These are phyloP conservation scores for Aspergillus sp. DNA, from an alignment of 2,329 filamentous ascomycete genomes.

Conservation along the genomic window DNA sequence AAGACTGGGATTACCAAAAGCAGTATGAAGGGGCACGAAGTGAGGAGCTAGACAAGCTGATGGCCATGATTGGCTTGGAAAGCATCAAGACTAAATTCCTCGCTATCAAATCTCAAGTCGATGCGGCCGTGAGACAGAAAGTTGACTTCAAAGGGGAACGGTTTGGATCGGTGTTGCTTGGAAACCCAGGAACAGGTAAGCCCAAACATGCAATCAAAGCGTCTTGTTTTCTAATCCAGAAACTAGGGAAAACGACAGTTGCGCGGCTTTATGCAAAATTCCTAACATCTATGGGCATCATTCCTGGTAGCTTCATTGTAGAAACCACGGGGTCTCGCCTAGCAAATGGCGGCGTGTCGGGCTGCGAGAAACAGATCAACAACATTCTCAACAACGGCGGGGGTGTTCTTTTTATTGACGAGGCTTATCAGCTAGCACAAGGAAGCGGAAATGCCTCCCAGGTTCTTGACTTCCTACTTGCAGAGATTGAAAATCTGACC, in stretches of 20 bases:
- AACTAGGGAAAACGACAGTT: conserved; percentile 69
- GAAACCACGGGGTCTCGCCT: conserved; percentile 70
- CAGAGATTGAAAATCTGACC: conserved; percentile 69
- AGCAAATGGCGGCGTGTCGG: conserved; percentile 60
- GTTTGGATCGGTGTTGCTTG: conserved; percentile 63
- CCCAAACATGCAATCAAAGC: conserved; percentile 57
- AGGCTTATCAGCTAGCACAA: conserved; percentile 71
- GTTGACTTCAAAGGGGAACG: conserved; percentile 58
- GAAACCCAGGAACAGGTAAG: conserved; percentile 72
- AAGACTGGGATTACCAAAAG: conserved; percentile 66
- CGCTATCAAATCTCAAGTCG: conserved; percentile 61
- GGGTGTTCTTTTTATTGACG: conserved; percentile 74
- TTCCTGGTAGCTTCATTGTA: conserved; percentile 61
- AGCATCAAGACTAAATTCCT: conserved; percentile 66
- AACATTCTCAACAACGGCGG: conserved; percentile 59
- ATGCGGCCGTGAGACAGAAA: conserved; percentile 59
- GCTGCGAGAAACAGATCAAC: conserved; percentile 58
- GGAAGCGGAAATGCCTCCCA: conserved; percentile 57
- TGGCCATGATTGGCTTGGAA: conserved; percentile 71
- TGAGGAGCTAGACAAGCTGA: conserved; percentile 60
- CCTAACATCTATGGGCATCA: conserved; percentile 59
- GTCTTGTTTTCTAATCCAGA: neutral
- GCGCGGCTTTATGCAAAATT: conserved; percentile 69
- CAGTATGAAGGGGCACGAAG: conserved; percentile 51
- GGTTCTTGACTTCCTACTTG: conserved; percentile 69